phyloP scores from a whole-genome alignment of 176 grass and related monocot genomes.

The Triticum timopheevii region DNA sequence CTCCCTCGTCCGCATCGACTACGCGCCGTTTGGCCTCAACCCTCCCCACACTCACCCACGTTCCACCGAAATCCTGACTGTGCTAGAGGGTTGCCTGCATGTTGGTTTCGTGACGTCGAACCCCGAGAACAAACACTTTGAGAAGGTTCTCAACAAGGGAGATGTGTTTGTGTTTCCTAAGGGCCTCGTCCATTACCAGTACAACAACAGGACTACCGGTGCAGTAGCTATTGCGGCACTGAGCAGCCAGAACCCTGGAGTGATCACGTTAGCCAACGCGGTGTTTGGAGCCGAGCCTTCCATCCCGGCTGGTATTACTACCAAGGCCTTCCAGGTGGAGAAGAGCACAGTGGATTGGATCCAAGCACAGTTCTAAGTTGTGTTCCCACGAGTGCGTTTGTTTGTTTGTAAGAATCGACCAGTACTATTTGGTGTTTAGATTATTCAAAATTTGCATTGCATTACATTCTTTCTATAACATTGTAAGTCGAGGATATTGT shows the following conservation, averaged over 20 bases:
- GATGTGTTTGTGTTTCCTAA: constrained; percentile 43
- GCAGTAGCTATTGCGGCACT: constrained; percentile 30
- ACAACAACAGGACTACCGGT: constrained; percentile 13
- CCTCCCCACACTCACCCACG: constrained; percentile 22
- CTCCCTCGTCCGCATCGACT: constrained; percentile 36
- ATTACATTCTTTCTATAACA: too few species aligned
- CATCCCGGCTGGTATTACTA: too few species aligned
- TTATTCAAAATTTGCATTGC: too few species aligned
- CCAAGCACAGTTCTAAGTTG: too few species aligned
- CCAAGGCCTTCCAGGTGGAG: too few species aligned
- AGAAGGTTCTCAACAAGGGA: constrained; percentile 16
- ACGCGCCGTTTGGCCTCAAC: constrained; percentile 35
- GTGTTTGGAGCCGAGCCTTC: too few species aligned
- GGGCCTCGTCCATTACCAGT: constrained; percentile 40
- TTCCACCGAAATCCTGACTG: constrained; percentile 25
- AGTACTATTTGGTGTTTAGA: too few species aligned
- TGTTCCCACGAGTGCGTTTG: too few species aligned
- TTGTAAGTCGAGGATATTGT: too few species aligned
- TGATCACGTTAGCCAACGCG: too few species aligned
- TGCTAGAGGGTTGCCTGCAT: constrained; percentile 40
- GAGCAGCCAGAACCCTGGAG: not conserved
- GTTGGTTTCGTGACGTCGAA: constrained; percentile 30
- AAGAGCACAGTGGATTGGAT: too few species aligned
- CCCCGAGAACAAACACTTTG: not conserved
- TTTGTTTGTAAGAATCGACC: too few species aligned